phyloP scores from a whole-genome alignment of 305 asterid species.

The Rubia occidens region DNA sequence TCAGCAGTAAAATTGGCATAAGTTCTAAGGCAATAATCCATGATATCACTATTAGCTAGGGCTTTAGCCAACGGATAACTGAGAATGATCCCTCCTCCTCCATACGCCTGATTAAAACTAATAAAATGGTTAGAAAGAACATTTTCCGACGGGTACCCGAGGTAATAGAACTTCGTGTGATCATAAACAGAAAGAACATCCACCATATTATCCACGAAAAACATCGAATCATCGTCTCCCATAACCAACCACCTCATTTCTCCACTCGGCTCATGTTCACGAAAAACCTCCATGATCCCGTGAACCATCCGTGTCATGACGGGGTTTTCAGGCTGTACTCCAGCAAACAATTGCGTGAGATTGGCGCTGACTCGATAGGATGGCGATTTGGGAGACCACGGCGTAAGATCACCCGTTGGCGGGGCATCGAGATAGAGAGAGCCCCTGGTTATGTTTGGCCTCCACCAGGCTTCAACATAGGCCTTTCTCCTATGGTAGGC shows the following conservation, averaged over 20 bases:
- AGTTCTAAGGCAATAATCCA: not conserved
- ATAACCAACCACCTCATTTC: not conserved
- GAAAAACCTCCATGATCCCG: not conserved
- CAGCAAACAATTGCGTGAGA: not conserved
- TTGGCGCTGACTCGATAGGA: not conserved
- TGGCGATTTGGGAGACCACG: slow-evolving; percentile 1
- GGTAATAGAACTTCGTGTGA: not conserved
- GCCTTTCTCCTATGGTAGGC: not conserved
- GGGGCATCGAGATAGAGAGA: not conserved
- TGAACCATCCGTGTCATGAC: not conserved
- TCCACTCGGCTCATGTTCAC: not conserved
- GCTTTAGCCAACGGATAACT: slow-evolving; percentile 1
- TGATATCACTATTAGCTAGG: not conserved
- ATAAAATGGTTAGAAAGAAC: not conserved
- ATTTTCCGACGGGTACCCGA: not conserved
- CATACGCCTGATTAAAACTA: not conserved
- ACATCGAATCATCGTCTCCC: not conserved
- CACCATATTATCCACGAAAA: not conserved
- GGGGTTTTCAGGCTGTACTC: not conserved
- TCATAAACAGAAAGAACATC: not conserved
- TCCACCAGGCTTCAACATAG: not conserved
- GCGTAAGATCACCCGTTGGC: not conserved
- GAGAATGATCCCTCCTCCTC: not conserved
- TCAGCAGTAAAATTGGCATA: not conserved
- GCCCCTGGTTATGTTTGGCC: not conserved